A percentile compares a stretch with the other conserved stretches of the same genome.
Evolutionary conservation across 768 basidiomycete genomes (phyloP).

Genomic region (Lactarius pseudohatsudake): DNA sequence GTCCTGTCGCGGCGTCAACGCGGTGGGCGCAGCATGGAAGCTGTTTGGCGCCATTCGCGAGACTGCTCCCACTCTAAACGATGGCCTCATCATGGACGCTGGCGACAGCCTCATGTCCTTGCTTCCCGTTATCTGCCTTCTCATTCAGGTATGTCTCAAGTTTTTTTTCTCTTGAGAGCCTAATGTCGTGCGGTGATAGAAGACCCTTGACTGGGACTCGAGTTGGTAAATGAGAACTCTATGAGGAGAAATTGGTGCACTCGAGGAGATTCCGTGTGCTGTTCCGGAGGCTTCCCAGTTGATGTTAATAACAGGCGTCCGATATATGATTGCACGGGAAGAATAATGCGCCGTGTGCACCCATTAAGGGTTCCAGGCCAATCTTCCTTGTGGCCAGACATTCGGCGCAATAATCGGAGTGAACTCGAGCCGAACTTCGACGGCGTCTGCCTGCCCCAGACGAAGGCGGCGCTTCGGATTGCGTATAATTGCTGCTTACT

Average conservation of each 20-base stretch:
- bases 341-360: neutral
- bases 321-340: constrained; percentile 3
- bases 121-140: constrained; percentile 16
- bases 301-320: neutral
- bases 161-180: neutral
- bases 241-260: constrained; percentile 3
- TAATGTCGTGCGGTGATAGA: constrained; percentile 25
- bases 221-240: constrained; percentile 11
- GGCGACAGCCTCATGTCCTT: constrained; percentile 11
- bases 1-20: constrained; percentile 17
- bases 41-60: neutral
- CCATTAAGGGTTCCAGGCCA: neutral
- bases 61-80: constrained; percentile 1
- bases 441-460: constrained; percentile 12
- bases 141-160: constrained; percentile 2
- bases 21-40: constrained; percentile 14
- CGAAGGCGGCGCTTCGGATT: constrained; percentile 12
- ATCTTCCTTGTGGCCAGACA: neutral
- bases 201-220: constrained; percentile 3
- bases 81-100: constrained; percentile 2
- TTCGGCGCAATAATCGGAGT: constrained; percentile 16
- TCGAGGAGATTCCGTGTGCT: constrained; percentile 11
- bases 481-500: constrained; percentile 3
- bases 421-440: constrained; percentile 13
- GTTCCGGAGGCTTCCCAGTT: constrained; percentile 22